Evolutionary conservation across 1,284 basidiomycete species (phyloP).

Genomic region (Dichomitus squalens): DNA sequence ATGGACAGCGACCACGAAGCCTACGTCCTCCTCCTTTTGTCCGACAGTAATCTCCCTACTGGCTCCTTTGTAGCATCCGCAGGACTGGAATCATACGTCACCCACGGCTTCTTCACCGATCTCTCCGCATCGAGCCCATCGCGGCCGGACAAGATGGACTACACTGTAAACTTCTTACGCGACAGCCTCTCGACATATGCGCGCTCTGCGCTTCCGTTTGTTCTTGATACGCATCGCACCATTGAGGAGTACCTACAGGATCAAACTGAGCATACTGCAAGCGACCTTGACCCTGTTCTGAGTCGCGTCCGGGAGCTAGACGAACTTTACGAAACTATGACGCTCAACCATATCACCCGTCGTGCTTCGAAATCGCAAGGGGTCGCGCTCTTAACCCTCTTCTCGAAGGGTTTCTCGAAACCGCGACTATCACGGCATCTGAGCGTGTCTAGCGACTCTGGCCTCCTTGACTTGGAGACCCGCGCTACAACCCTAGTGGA

Average conservation of each 20-base stretch:
- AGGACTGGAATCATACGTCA: conserved; percentile 88
- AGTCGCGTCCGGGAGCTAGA: conserved; percentile 62
- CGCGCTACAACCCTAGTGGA: conserved; percentile 52
- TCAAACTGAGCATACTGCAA: not conserved
- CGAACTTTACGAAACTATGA: conserved; percentile 80
- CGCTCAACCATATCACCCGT: conserved; percentile 87
- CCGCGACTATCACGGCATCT: conserved; percentile 37
- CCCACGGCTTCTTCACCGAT: conserved; percentile 76
- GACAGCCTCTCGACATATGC: conserved; percentile 79
- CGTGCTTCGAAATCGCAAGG: conserved; percentile 93
- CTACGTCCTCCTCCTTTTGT: conserved; percentile 72
- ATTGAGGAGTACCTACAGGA: conserved; percentile 27
- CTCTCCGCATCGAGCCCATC: conserved; percentile 28
- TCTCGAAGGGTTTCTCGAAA: conserved; percentile 76
- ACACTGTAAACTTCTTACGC: conserved; percentile 63
- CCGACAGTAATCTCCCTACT: conserved; percentile 79
- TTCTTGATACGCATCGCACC: conserved; percentile 65
- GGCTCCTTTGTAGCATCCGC: conserved; percentile 92
- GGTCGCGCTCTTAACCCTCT: conserved; percentile 89
- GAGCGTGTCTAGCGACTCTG: conserved; percentile 18
- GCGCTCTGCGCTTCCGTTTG: conserved; percentile 74
- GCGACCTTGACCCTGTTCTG: conserved; percentile 32
- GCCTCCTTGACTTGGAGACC: conserved; percentile 9
- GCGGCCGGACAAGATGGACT: conserved; percentile 34
- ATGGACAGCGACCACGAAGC: conserved; percentile 49